Evolutionary conservation across 108 stramenopile genomes (phyloP).

Genomic region (Conticribra weissflogii): DNA sequence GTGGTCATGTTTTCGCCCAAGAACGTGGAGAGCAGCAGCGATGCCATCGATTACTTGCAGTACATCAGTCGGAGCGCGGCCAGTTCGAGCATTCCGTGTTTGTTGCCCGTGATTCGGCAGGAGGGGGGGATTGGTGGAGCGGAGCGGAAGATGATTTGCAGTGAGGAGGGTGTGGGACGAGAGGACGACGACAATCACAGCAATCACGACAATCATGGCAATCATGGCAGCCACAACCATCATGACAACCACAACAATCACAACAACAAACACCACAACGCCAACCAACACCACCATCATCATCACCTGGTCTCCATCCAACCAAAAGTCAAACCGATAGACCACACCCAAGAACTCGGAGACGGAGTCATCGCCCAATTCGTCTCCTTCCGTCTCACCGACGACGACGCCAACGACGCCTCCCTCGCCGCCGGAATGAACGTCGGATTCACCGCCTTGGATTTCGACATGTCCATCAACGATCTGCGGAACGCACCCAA

Average conservation of each 20-base stretch:
- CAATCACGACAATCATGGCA: neutral
- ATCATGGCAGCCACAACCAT: slow-evolving; percentile 7
- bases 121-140: neutral
- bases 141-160: slow-evolving; percentile 23
- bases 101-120: slow-evolving; percentile 76
- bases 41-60: slow-evolving; percentile 87
- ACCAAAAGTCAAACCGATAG: slow-evolving; percentile 25
- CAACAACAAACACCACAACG: no score
- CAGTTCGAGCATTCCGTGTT: slow-evolving; percentile 72
- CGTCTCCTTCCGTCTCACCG: slow-evolving; percentile 64
- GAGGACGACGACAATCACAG: neutral
- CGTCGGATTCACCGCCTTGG: neutral
- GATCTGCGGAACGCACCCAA: slow-evolving; percentile 67
- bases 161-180: neutral
- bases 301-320: slow-evolving; percentile 33
- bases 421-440: neutral
- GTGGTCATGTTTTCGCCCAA: slow-evolving; percentile 93
- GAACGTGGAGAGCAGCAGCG: slow-evolving; percentile 78
- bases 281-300: slow-evolving; percentile 40
- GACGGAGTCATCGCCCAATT: slow-evolving; percentile 82
- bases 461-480: slow-evolving; percentile 40
- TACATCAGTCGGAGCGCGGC: slow-evolving; percentile 82
- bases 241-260: no score
- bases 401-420: slow-evolving; percentile 44
- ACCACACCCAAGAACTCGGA: slow-evolving; percentile 51